phyloP scores from a whole-genome alignment of 805 yeast species.

The Kluyveromyces nonfermentans region DNA sequence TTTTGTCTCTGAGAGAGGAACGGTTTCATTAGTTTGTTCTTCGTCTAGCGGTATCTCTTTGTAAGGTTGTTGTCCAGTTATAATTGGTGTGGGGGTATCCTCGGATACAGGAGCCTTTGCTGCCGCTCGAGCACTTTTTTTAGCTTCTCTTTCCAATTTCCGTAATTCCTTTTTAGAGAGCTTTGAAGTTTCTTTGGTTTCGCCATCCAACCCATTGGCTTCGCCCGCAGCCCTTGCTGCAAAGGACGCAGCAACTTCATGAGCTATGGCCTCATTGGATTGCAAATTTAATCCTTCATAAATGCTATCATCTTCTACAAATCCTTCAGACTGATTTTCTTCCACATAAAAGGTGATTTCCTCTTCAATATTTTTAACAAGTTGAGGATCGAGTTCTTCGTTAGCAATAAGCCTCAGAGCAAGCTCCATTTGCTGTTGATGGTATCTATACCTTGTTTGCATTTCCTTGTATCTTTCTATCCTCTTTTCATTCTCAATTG shows the following conservation, averaged over 20 bases:
- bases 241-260: slow-evolving; percentile 37
- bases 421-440: slow-evolving; percentile 67
- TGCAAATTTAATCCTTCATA: slow-evolving; percentile 75
- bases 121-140: slow-evolving; percentile 28
- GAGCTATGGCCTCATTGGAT: slow-evolving; percentile 44
- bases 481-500: slow-evolving; percentile 24
- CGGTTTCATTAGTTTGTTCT: background rate
- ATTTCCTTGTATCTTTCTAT: slow-evolving; percentile 47
- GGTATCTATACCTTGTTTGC: slow-evolving; percentile 69
- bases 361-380: slow-evolving; percentile 67
- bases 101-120: slow-evolving; percentile 15
- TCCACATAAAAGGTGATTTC: slow-evolving; percentile 90
- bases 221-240: slow-evolving; percentile 25
- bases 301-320: slow-evolving; percentile 88
- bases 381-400: slow-evolving; percentile 70
- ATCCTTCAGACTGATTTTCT: slow-evolving; percentile 82
- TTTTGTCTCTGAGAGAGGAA: background rate
- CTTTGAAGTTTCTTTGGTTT: slow-evolving; percentile 17
- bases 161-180: slow-evolving; percentile 28
- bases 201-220: slow-evolving; percentile 11
- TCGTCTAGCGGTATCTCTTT: slow-evolving; percentile 5
- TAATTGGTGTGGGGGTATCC: slow-evolving; percentile 4
- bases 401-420: slow-evolving; percentile 72
- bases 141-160: slow-evolving; percentile 29
- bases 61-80: background rate